Percentiles rank a stretch among this genome's conserved stretches.
These are phyloP conservation scores for Aureobasidium sp. DNA, from an alignment of 2,329 filamentous ascomycete genomes.

Conservation along the genomic window DNA sequence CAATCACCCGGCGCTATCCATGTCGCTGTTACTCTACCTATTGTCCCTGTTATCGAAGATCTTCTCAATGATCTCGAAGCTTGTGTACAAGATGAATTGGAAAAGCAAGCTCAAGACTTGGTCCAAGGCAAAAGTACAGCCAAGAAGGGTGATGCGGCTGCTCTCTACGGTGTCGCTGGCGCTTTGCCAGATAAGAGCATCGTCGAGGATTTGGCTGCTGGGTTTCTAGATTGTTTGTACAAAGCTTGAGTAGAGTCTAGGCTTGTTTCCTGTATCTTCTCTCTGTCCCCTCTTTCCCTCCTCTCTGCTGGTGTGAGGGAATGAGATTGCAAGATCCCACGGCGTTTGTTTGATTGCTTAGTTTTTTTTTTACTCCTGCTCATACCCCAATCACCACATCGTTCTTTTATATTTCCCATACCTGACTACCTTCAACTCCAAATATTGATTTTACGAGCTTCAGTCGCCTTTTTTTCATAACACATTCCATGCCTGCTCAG, in stretches of 20 bases:
- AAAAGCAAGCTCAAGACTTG: slow-evolving; percentile 79
- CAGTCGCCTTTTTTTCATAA: too few species aligned
- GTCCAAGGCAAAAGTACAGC: slow-evolving; percentile 72
- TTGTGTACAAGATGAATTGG: slow-evolving; percentile 74
- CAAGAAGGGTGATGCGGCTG: slow-evolving; percentile 80
- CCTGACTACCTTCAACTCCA: too few species aligned
- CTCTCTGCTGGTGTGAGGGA: too few species aligned
- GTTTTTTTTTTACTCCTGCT: too few species aligned
- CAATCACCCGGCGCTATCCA: slow-evolving; percentile 95
- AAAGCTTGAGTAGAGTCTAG: slow-evolving; percentile 66
- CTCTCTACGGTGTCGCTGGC: slow-evolving; percentile 94
- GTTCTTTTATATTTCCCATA: too few species aligned
- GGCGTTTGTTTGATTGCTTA: too few species aligned
- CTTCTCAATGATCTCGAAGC: slow-evolving; percentile 75
- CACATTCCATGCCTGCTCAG: too few species aligned
- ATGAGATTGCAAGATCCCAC: too few species aligned
- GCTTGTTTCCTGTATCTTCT: too few species aligned
- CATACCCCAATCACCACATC: too few species aligned
- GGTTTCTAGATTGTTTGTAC: slow-evolving; percentile 94
- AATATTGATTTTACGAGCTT: too few species aligned
- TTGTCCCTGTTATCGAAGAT: slow-evolving; percentile 82
- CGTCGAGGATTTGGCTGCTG: slow-evolving; percentile 88
- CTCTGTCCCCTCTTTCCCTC: too few species aligned
- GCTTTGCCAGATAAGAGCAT: slow-evolving; percentile 97
- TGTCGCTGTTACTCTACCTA: slow-evolving; percentile 91